Evolutionary conservation across 371 early-diverging fungal species (phyloP).

Genomic region (Mitosporidium daphniae): DNA sequence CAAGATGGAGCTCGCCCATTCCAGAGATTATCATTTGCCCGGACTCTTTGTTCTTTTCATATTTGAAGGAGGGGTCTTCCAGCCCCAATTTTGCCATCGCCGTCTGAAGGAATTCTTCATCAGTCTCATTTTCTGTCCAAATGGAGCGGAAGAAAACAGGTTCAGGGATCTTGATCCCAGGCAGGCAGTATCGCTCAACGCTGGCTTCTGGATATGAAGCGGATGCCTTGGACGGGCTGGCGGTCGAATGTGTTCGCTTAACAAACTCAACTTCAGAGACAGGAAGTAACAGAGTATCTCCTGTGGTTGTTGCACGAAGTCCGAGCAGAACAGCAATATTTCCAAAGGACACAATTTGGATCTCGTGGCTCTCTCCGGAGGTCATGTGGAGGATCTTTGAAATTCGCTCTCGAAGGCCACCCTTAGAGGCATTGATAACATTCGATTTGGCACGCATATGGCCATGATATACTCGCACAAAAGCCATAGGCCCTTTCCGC

Average conservation of each 20-base stretch:
- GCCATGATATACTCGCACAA: conserved; percentile 64
- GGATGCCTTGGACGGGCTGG: too few relatives aligned
- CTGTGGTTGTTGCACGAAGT: conserved; percentile 41
- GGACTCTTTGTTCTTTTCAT: conserved; percentile 32
- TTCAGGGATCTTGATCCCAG: conserved; percentile 35
- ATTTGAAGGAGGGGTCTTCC: conserved; percentile 53
- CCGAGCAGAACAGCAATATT: conserved; percentile 63
- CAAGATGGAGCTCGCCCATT: conserved; percentile 80
- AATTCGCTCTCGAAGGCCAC: conserved; percentile 28
- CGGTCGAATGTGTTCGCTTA: too few relatives aligned
- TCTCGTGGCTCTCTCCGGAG: conserved; percentile 49
- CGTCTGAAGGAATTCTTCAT: conserved; percentile 28
- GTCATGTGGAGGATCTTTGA: conserved; percentile 52
- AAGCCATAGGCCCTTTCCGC: conserved; percentile 45
- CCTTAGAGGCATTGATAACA: conserved; percentile 14
- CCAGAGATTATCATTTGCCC: conserved; percentile 59
- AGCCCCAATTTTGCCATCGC: conserved; percentile 26
- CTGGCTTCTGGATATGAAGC: too few relatives aligned
- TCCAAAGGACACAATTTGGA: conserved; percentile 25
- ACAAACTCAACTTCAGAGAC: too few relatives aligned
- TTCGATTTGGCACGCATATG: conserved; percentile 14
- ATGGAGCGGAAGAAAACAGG: conserved; percentile 57
- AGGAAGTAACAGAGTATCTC: conserved; percentile 63
- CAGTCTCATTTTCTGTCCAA: conserved; percentile 28
- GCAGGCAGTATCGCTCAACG: conserved; percentile 1